Evolutionary conservation across 2,329 filamentous ascomycete genomes (phyloP), one percentile per base, ranked within the genome.

Genomic region (Colletotrichum sp.): DNA sequence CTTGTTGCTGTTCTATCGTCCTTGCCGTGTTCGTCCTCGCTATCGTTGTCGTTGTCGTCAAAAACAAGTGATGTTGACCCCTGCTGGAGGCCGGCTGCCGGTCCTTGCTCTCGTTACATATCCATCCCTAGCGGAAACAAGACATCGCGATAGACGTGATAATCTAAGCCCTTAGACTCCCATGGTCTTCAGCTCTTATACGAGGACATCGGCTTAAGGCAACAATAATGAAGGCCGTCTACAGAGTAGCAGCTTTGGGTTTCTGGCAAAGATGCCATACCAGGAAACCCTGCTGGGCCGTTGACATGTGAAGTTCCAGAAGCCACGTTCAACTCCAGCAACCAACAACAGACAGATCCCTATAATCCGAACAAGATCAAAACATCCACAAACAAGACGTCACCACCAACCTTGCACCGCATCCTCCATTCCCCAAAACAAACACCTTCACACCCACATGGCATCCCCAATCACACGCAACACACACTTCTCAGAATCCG

Each of bases 101-200:
- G 44, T 52, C 44, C n/a, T 8, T 21, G 44, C 44, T 24, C 6
- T 24, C 44, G 44, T 52, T 8, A 8, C n/a, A 52, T 52, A 52
- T 52, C 8, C n/a, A 21, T 8, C 10, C 44, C n/a, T 4, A 52
- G n/a, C 44, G 44, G n/a, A 52, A 21, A 52, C n/a, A 52, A 52
- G 44, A 21, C 44, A 52, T 52, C 12, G n/a, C n/a, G 6, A 52
- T 21, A 8, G 12, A 52, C 10, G 12, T 52, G 4, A 12, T 13
- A 3, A 8, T 7, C n/a, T 6, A 8, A 52, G 3, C n/a, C 10
- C n/a, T 1, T 5, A 21, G 3, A 18, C 10, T 52, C n/a, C 9
- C 16, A n/a, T 3, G 12, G 44, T 6, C 6, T 7, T 52, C 44
- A 52, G n/a, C 44, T 52, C 44, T 13, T 52, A 5, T 21, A 52